phyloP scores from a whole-genome alignment of 176 grass and related monocot species.

The Triticum timopheevii region DNA sequence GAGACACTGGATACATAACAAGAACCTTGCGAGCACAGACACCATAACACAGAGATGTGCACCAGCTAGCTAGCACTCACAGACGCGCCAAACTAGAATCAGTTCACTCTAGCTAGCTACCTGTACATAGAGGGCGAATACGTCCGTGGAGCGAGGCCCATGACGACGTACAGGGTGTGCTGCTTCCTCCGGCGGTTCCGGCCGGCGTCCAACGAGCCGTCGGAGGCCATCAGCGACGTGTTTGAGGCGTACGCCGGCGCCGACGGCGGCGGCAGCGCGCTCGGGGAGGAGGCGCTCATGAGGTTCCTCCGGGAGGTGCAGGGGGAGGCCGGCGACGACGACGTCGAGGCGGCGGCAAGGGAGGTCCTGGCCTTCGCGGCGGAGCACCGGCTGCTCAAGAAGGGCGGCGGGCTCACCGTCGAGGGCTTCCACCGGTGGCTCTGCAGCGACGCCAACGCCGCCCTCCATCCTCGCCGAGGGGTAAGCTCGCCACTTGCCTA shows the following conservation, averaged over 20 bases:
- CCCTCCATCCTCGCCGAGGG: slow-evolving; percentile 14
- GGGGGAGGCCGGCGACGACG: slow-evolving; percentile 18
- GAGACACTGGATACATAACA: neutral
- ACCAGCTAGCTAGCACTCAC: neutral
- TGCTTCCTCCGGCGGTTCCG: slow-evolving; percentile 75
- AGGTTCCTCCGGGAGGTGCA: slow-evolving; percentile 69
- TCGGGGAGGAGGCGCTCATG: slow-evolving; percentile 55
- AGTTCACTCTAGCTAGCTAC: neutral
- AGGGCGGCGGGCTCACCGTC: slow-evolving; percentile 49
- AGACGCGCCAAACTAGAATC: neutral
- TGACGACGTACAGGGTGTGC: slow-evolving; percentile 74
- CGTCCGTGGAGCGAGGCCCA: neutral
- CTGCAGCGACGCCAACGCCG: slow-evolving; percentile 58
- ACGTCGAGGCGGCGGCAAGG: slow-evolving; percentile 22
- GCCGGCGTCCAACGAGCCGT: slow-evolving; percentile 53
- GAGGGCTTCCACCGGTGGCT: slow-evolving; percentile 68
- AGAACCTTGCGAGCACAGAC: neutral
- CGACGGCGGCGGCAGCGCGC: slow-evolving; percentile 24
- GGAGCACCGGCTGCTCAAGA: slow-evolving; percentile 55
- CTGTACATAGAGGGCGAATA: neutral
- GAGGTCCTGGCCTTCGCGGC: slow-evolving; percentile 44
- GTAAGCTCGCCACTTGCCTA: slow-evolving; percentile 27
- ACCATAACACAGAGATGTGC: neutral
- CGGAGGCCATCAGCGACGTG: slow-evolving; percentile 43
- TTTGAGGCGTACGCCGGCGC: slow-evolving; percentile 48